A percentile compares a stretch with the other conserved stretches of the same genome.
Evolutionary conservation across 2,329 filamentous ascomycete species (phyloP).

Genomic region (Sordariomycetes sp.): DNA sequence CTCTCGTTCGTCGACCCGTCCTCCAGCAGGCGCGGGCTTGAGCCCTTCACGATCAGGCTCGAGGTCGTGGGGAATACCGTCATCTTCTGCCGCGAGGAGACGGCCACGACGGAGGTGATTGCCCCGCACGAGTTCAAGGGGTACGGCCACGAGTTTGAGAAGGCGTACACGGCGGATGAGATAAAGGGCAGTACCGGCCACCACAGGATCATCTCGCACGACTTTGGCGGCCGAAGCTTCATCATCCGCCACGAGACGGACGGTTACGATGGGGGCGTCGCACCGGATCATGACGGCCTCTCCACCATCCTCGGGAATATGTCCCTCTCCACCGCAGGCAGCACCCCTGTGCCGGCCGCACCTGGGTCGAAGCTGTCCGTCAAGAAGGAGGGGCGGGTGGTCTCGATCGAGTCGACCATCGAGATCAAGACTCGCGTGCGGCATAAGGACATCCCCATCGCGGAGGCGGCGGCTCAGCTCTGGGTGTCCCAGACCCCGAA

Average conservation of each 20-base stretch:
- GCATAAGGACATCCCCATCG: conserved; percentile 19
- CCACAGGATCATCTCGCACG: conserved; percentile 32
- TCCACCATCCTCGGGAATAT: neutral
- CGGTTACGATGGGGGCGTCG: conserved; percentile 14
- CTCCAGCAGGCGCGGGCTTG: conserved; percentile 11
- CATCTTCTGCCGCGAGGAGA: conserved; percentile 24
- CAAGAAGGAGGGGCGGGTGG: conserved; percentile 16
- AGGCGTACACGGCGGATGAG: conserved; percentile 24
- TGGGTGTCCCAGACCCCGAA: conserved; percentile 36
- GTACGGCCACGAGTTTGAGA: conserved; percentile 33
- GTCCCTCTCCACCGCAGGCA: neutral
- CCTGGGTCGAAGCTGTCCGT: conserved; percentile 18
- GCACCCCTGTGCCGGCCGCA: neutral
- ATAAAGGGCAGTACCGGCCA: conserved; percentile 27
- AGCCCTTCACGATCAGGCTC: conserved; percentile 28
- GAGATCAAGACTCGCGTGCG: conserved; percentile 32
- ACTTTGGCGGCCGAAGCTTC: conserved; percentile 25
- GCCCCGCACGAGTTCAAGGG: conserved; percentile 24
- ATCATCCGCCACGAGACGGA: conserved; percentile 32
- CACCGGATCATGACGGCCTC: neutral
- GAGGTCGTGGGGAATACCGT: conserved; percentile 25
- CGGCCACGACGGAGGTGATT: conserved; percentile 16
- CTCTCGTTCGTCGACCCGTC: conserved; percentile 26
- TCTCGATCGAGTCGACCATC: conserved; percentile 24
- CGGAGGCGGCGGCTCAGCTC: conserved; percentile 26